Evolutionary conservation across 2,329 filamentous ascomycete species (phyloP).

Genomic region (Parastagonospora nodorum): DNA sequence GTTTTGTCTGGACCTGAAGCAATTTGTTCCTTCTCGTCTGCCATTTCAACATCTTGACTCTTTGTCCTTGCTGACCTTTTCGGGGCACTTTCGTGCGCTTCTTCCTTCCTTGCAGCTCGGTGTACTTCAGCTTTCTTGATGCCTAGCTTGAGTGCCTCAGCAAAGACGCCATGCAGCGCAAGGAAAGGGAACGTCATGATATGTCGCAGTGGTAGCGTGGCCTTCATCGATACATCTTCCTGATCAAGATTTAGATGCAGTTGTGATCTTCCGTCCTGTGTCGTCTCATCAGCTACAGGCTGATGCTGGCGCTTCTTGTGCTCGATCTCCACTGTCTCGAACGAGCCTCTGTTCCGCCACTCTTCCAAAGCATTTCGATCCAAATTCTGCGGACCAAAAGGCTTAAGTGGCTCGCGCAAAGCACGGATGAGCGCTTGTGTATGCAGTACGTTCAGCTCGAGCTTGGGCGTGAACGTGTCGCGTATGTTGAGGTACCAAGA

Average conservation of each 20-base stretch:
- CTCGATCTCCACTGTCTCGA: conserved; percentile 8
- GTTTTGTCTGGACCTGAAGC: not conserved
- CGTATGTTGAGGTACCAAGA: conserved; percentile 23
- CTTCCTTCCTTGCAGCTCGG: not conserved
- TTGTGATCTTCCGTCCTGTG: conserved; percentile 1
- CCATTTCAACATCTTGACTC: not conserved
- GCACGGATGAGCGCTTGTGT: conserved; percentile 27
- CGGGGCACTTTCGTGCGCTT: not conserved
- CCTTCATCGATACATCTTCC: conserved; percentile 6
- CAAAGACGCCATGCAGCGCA: conserved; percentile 14
- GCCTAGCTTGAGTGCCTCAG: conserved; percentile 21
- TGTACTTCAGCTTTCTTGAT: conserved; percentile 20
- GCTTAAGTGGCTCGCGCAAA: conserved; percentile 16
- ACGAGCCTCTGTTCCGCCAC: conserved; percentile 20
- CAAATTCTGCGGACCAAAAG: conserved; percentile 22
- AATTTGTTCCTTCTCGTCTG: not conserved
- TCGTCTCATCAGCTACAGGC: not conserved
- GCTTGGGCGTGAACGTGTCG: conserved; percentile 21
- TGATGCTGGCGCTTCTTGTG: not conserved
- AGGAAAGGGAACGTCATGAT: conserved; percentile 29
- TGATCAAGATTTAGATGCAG: conserved; percentile 12
- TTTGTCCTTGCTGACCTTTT: not conserved
- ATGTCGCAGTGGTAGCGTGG: conserved; percentile 18
- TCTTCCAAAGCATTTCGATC: conserved; percentile 22
- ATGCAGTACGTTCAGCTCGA: conserved; percentile 34